These are phyloP conservation scores for Plasmodium gallinaceum DNA, from an alignment of 169 alveolate species.

Conservation along the genomic window DNA sequence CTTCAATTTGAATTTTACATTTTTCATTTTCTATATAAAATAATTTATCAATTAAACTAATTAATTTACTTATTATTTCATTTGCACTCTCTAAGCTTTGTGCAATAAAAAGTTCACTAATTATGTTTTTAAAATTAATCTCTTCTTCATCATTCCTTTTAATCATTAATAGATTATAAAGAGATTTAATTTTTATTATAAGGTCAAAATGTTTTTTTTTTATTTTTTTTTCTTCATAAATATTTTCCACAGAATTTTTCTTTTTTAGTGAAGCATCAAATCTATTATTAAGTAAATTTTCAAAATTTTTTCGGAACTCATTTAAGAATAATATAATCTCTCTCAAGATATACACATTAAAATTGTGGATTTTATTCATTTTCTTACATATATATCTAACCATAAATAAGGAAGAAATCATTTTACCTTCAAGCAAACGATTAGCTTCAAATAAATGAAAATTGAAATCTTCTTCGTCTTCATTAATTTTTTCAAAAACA, in stretches of 20 bases:
- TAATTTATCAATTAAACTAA: background rate
- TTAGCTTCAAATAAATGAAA: slow-evolving; percentile 34
- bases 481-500: background rate
- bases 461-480: background rate
- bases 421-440: slow-evolving; percentile 26
- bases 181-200: slow-evolving; percentile 22
- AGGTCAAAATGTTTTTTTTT: background rate
- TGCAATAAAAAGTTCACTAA: slow-evolving; percentile 11
- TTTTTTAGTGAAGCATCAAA: background rate
- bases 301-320: background rate
- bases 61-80: slow-evolving; percentile 2
- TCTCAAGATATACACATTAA: slow-evolving; percentile 46
- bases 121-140: background rate
- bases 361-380: slow-evolving; percentile 23
- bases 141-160: slow-evolving; percentile 7
- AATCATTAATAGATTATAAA: slow-evolving; percentile 36
- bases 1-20: background rate
- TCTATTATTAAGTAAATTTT: background rate
- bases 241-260: background rate
- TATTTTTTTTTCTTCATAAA: background rate
- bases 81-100: background rate
- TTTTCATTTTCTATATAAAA: background rate
- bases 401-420: slow-evolving; percentile 32
- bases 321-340: slow-evolving; percentile 4
- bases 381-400: slow-evolving; percentile 58